Evolutionary conservation across 2,329 filamentous ascomycete genomes (phyloP).

Genomic region (Sporothrix protearum): DNA sequence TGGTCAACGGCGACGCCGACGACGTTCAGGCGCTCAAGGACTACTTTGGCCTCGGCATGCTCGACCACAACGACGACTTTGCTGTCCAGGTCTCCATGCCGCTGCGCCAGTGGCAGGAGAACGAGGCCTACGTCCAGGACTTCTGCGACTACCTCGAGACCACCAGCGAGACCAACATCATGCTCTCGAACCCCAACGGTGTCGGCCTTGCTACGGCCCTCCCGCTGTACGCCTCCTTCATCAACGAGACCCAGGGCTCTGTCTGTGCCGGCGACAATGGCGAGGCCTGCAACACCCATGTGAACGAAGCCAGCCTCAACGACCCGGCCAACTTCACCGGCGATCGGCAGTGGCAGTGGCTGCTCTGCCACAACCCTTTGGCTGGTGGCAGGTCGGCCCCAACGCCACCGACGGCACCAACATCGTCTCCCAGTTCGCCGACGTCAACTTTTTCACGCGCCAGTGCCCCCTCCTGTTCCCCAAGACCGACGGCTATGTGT

Average conservation of each 20-base stretch:
- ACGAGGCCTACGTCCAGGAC: constrained; percentile 42
- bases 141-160: constrained; percentile 48
- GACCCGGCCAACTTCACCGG: constrained; percentile 39
- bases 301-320: constrained; percentile 37
- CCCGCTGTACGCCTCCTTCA: constrained; percentile 48
- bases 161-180: constrained; percentile 31
- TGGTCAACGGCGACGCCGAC: constrained; percentile 38
- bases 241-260: constrained; percentile 42
- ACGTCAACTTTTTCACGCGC: constrained; percentile 40
- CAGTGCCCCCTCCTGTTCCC: constrained; percentile 49
- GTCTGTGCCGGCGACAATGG: constrained; percentile 42
- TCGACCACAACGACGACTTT: constrained; percentile 43
- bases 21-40: constrained; percentile 46
- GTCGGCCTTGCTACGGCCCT: constrained; percentile 51
- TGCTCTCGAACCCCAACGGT: constrained; percentile 38
- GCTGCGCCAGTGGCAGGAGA: constrained; percentile 52
- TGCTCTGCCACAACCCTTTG: constrained; percentile 49
- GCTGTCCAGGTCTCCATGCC: constrained; percentile 31
- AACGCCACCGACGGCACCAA: constrained; percentile 38
- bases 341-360: constrained; percentile 54
- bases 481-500: constrained; percentile 32
- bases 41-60: constrained; percentile 45
- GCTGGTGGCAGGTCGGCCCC: constrained; percentile 43
- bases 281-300: constrained; percentile 40
- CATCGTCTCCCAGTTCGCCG: constrained; percentile 39